A percentile compares a stretch with the other conserved stretches of the same genome.
These are phyloP conservation scores for Tuber magnatum DNA, from an alignment of 495 filamentous ascomycete genomes.

Conservation along the genomic window DNA sequence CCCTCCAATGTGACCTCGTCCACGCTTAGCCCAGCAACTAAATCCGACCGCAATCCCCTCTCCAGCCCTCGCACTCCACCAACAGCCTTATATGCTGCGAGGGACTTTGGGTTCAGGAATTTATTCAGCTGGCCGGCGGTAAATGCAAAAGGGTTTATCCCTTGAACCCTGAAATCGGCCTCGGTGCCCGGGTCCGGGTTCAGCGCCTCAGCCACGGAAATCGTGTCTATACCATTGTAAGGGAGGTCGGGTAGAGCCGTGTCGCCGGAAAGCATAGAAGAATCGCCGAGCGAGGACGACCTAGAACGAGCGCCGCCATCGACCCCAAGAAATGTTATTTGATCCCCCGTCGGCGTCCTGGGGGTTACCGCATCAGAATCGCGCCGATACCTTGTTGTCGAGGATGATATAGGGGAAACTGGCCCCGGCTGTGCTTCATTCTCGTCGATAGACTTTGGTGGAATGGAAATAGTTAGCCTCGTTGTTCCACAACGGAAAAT, in stretches of 20 bases:
- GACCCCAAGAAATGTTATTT: constrained; percentile 22
- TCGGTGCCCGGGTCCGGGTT: constrained; percentile 60
- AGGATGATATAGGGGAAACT: constrained; percentile 17
- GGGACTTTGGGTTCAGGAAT: constrained; percentile 66
- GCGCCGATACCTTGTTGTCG: constrained; percentile 5
- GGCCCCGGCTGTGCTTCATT: constrained; percentile 7
- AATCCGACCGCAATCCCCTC: constrained; percentile 59
- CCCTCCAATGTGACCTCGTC: constrained; percentile 58
- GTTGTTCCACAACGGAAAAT: not conserved
- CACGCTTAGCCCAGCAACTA: constrained; percentile 56
- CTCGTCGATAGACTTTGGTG: constrained; percentile 22
- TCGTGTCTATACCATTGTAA: constrained; percentile 42
- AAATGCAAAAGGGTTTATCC: constrained; percentile 63
- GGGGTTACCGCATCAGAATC: constrained; percentile 25
- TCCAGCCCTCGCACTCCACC: constrained; percentile 63
- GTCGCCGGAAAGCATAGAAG: constrained; percentile 34
- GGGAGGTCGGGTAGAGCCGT: constrained; percentile 29
- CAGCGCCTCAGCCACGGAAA: constrained; percentile 52
- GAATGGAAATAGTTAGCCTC: constrained; percentile 18
- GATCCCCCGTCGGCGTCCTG: not conserved
- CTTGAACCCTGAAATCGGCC: constrained; percentile 55
- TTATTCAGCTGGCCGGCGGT: constrained; percentile 65
- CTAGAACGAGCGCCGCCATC: constrained; percentile 18
- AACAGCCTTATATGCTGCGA: constrained; percentile 61
- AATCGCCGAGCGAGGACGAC: constrained; percentile 33